Conservation (phyloP, 768 basidiomycete genomes). For the Rhodosporidiobolus sp. region DNA sequence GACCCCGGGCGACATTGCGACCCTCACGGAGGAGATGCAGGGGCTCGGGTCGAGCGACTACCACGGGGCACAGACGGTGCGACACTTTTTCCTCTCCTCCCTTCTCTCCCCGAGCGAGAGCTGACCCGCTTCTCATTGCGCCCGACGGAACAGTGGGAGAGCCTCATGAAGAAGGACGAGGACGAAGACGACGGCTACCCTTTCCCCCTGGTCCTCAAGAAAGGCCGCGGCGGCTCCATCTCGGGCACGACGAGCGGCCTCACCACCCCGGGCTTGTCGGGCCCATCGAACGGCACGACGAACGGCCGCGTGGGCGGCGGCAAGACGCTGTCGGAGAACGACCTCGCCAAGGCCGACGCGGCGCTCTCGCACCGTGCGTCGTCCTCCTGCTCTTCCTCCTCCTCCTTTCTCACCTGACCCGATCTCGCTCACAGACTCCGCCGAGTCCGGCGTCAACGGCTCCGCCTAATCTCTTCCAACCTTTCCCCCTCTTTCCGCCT, state of each 20-base stretch:
- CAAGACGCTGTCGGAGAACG: conserved; percentile 73
- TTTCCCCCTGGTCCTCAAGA: conserved; percentile 60
- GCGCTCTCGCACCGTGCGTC: conserved; percentile 57
- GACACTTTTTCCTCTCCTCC: not conserved
- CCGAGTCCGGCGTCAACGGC: too few relatives aligned
- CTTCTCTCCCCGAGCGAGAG: too few relatives aligned
- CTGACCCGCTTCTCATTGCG: not conserved
- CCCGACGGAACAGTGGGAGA: conserved; percentile 28
- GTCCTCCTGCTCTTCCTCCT: not conserved
- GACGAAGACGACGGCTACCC: conserved; percentile 88
- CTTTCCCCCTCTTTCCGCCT: too few relatives aligned
- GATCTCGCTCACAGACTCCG: too few relatives aligned
- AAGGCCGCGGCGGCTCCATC: conserved; percentile 70
- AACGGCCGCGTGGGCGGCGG: conserved; percentile 48
- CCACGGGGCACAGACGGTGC: conserved; percentile 62
- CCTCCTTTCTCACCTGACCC: not conserved
- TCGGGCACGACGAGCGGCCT: conserved; percentile 46
- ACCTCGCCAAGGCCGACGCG: conserved; percentile 80
- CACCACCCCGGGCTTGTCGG: conserved; percentile 56
- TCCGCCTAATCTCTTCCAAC: too few relatives aligned
- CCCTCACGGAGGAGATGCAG: conserved; percentile 77
- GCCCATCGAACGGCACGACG: conserved; percentile 52
- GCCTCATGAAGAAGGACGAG: conserved; percentile 48
- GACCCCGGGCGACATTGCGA: conserved; percentile 91
- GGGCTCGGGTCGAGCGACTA: conserved; percentile 80